phyloP scores from a whole-genome alignment of 306 rosid species.

The Fragaria iinumae region DNA sequence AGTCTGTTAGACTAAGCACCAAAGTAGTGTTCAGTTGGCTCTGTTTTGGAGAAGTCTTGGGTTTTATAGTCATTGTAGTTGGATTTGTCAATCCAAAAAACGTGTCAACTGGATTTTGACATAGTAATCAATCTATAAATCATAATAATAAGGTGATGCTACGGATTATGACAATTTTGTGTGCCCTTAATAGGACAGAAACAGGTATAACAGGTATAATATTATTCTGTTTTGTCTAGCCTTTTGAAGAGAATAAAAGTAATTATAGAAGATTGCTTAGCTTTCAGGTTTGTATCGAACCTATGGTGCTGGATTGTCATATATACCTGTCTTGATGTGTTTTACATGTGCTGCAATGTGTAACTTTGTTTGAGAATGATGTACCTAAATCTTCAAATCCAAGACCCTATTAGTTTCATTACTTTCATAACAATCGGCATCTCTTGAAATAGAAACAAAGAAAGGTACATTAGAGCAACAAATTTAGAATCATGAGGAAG shows the following conservation, averaged over 20 bases:
- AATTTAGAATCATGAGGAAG: not conserved
- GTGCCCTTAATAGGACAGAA: not conserved
- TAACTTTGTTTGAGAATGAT: not conserved
- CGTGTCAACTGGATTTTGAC: constrained; percentile 4
- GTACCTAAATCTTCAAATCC: not conserved
- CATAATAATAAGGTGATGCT: not conserved
- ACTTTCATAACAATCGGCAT: not conserved
- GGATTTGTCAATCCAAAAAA: constrained; percentile 9
- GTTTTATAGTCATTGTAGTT: not conserved
- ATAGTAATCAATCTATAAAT: not conserved
- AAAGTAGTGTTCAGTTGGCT: constrained; percentile 9
- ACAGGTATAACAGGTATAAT: not conserved
- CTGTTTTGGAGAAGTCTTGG: not conserved
- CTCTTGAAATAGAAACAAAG: not conserved
- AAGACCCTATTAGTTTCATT: not conserved
- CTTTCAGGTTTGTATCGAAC: not conserved
- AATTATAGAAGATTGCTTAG: not conserved
- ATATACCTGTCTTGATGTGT: not conserved
- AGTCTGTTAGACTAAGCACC: constrained; percentile 5
- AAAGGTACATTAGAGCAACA: not conserved
- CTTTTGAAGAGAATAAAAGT: no score
- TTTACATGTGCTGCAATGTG: not conserved
- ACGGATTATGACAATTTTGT: not conserved
- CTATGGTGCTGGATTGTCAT: no score
- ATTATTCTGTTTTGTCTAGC: not conserved